A percentile compares a stretch with the other conserved stretches of the same genome.
Evolutionary conservation across 768 basidiomycete species (phyloP).

Genomic region (Suillus bovinus): DNA sequence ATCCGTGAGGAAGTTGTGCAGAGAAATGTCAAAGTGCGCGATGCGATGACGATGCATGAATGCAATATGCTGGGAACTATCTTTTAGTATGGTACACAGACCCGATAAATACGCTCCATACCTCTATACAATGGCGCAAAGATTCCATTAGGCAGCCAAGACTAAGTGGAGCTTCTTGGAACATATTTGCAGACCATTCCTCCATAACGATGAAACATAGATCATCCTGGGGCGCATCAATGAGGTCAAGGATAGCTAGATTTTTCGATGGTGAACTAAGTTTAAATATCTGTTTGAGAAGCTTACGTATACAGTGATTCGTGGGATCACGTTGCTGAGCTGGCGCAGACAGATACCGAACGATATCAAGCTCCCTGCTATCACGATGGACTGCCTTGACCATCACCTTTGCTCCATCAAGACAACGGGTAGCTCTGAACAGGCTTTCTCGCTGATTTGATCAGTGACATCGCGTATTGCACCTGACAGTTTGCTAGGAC

Average conservation of each 20-base stretch:
- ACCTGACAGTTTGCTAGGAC: conserved; percentile 22
- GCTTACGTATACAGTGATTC: conserved; percentile 80
- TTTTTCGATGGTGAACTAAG: conserved; percentile 7
- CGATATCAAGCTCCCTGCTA: conserved; percentile 64
- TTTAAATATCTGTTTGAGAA: neutral
- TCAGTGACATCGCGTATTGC: conserved; percentile 9
- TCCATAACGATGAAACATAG: conserved; percentile 78
- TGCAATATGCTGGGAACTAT: conserved; percentile 52
- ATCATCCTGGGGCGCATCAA: conserved; percentile 51
- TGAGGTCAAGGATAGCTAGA: conserved; percentile 64
- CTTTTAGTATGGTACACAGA: conserved; percentile 5
- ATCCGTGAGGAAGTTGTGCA: conserved; percentile 69
- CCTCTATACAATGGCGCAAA: conserved; percentile 71
- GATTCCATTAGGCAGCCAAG: conserved; percentile 54
- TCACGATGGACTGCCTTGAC: conserved; percentile 66
- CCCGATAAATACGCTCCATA: conserved; percentile 22
- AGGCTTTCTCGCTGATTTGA: conserved; percentile 61
- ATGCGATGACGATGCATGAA: conserved; percentile 71
- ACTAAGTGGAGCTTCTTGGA: conserved; percentile 51
- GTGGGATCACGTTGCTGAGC: conserved; percentile 55
- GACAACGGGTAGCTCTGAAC: conserved; percentile 61
- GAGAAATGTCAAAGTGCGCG: conserved; percentile 72
- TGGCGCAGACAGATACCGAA: conserved; percentile 54
- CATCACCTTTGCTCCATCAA: conserved; percentile 54
- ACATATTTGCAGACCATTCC: conserved; percentile 70